Conservation (phyloP, 73 alveolate species). For the Paramecium tetraurelia region DNA sequence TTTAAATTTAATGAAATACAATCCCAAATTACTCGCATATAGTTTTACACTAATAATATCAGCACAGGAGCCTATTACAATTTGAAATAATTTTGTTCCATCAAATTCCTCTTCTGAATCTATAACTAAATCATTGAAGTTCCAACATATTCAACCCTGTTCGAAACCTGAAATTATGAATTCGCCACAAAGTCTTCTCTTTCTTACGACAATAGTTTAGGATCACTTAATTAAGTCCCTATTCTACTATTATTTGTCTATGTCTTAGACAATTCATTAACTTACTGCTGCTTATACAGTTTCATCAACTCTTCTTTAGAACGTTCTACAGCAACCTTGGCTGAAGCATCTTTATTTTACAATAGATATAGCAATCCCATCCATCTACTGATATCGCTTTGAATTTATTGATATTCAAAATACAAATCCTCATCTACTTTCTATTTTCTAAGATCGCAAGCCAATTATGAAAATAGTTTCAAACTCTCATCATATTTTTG, state of each 20-base stretch:
- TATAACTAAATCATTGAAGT: neutral
- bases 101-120: neutral
- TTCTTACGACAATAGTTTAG: neutral
- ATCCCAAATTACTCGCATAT: conserved; percentile 10
- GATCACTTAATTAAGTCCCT: neutral
- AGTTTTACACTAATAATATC: neutral
- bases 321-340: neutral
- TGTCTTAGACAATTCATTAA: neutral
- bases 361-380: neutral
- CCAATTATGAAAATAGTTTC: neutral
- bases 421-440: neutral
- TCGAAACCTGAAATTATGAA: neutral
- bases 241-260: neutral
- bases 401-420: conserved; percentile 16
- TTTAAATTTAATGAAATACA: conserved; percentile 18
- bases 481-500: neutral
- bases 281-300: neutral
- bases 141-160: neutral
- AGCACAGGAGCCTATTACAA: neutral
- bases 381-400: conserved; percentile 28
- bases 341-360: neutral
- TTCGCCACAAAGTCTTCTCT: neutral
- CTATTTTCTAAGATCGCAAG: neutral
- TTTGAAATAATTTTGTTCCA: neutral
- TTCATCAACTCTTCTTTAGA: conserved; percentile 13